Evolutionary conservation across 2,329 filamentous ascomycete genomes (phyloP).

Genomic region (Xylariaceae sp.): DNA sequence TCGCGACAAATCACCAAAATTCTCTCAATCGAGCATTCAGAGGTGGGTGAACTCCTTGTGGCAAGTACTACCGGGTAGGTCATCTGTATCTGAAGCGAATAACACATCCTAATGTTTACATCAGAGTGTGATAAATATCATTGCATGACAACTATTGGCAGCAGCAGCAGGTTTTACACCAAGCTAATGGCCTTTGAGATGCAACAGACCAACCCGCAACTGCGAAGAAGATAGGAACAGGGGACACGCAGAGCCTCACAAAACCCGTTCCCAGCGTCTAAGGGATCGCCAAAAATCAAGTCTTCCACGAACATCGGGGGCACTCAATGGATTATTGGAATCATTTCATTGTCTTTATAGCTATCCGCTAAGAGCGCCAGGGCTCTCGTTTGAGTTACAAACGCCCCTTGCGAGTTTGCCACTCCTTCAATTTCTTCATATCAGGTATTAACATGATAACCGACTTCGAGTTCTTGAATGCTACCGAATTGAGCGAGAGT

Average conservation of each 20-base stretch:
- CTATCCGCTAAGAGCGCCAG: constrained; percentile 11
- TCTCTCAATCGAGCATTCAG: too few species aligned
- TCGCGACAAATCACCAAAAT: too few species aligned
- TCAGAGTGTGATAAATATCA: too few species aligned
- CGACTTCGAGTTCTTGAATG: not conserved
- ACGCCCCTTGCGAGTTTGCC: constrained; percentile 5
- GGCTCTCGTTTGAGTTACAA: constrained; percentile 33
- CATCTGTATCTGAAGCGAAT: too few species aligned
- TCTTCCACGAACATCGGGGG: constrained; percentile 39
- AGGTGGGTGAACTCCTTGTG: too few species aligned
- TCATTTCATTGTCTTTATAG: not conserved
- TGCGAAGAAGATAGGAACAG: not conserved
- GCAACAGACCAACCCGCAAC: too few species aligned
- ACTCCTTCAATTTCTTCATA: not conserved
- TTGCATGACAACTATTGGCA: too few species aligned
- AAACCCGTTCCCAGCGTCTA: constrained; percentile 36
- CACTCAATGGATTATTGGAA: constrained; percentile 16
- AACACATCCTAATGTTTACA: too few species aligned
- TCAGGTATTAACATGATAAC: not conserved
- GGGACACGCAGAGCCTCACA: not conserved
- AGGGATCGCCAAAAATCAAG: constrained; percentile 41
- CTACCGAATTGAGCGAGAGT: constrained; percentile 3
- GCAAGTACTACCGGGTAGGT: too few species aligned
- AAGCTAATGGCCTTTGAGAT: not conserved
- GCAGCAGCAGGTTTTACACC: not conserved